phyloP scores from a whole-genome alignment of 495 filamentous ascomycete species.

The Aspergillus mulundensis region DNA sequence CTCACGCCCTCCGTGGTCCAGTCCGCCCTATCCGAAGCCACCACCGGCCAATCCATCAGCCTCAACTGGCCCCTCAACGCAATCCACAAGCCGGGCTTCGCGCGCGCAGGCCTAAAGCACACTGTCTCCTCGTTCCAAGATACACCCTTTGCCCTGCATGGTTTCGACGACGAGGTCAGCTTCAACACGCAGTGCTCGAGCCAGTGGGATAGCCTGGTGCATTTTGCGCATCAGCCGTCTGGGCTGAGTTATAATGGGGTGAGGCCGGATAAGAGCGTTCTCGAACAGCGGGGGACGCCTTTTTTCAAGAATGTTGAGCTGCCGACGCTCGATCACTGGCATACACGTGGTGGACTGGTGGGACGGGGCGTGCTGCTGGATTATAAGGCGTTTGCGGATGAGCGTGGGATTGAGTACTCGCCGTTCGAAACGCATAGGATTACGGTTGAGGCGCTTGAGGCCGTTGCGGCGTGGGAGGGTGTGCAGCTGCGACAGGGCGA shows the following conservation, averaged over 20 bases:
- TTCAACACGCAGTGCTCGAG: neutral
- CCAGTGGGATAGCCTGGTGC: neutral
- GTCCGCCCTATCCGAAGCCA: constrained; percentile 47
- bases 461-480: neutral
- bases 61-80: constrained; percentile 37
- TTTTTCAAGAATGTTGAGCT: neutral
- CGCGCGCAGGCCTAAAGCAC: neutral
- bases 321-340: neutral
- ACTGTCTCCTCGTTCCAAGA: neutral
- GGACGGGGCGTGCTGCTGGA: neutral
- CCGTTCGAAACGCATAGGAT: neutral
- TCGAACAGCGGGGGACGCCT: neutral
- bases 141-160: neutral
- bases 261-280: neutral
- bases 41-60: constrained; percentile 52
- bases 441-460: neutral
- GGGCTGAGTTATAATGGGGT: neutral
- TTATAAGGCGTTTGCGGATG: neutral
- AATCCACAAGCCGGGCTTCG: neutral
- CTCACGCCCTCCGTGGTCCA: constrained; percentile 53
- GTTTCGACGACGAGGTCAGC: neutral
- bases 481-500: neutral
- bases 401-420: neutral
- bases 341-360: neutral
- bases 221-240: neutral